Evolutionary conservation across 2,329 filamentous ascomycete species (phyloP), one percentile per base, ranked within the genome.

Genomic region (Rutstroemia sp.): DNA sequence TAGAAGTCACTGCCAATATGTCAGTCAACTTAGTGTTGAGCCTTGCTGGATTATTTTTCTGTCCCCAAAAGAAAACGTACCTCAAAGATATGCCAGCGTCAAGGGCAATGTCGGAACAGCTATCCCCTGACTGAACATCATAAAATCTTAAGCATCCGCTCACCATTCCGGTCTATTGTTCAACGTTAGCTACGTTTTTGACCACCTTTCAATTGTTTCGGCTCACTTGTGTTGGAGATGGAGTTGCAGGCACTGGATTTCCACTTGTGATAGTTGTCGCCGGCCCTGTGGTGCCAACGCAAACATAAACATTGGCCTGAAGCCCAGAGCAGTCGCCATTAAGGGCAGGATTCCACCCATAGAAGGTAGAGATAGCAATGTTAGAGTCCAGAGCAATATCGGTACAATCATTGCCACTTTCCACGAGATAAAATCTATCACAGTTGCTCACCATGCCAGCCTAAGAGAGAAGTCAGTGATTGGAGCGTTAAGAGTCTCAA

Each of bases 401-500:
- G 3, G 38, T 52, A 45, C 70, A 72, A 6, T 49, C 60, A 9
- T 69, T 65, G 1, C 62, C 65, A 0, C 12, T 44, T 5, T 59
- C 41, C 0, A 70, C 56, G 1, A 57, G 47, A 48, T 70, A 58
- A 50, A 70, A 71, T 49, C 59, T 66, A 9, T 68, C 62, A 25
- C 69, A 71, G 55, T 67, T 67, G 5, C 53, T 52, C 10, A 65
- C 59, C 59, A 71, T 69, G 42, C 64, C 64, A 2, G 63, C 25
- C 25, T 27, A 27, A 27, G 7, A 27, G 25, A 27, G 25, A 27
- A 27, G 6, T 27, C 7, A 27, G 25, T 8, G 6, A 8, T 27
- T 27, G 25, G 25, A 27, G 25, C 2, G 25, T 27, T 27, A 8
- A 6, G 2, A 8, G 6, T 27, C 7, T 27, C 7, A 8, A 5